Conservation (phyloP, 1,284 basidiomycete species). For the Boletus hoseneyae region DNA sequence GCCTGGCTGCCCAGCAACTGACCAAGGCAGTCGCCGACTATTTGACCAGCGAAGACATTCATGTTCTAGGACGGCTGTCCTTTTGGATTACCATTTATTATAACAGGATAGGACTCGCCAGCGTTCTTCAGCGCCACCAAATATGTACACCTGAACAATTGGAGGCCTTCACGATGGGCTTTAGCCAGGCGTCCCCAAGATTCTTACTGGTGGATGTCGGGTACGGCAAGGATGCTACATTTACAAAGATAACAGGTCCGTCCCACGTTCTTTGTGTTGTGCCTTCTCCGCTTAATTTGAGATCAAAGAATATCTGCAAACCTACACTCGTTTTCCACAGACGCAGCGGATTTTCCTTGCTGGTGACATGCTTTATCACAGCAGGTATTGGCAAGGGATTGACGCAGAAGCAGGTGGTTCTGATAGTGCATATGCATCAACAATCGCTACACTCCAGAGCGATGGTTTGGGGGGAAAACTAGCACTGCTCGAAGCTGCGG, state of each 20-base stretch:
- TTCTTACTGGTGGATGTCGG: constrained; percentile 73
- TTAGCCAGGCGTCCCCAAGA: constrained; percentile 66
- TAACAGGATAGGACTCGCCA: constrained; percentile 54
- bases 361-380: constrained; percentile 39
- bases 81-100: constrained; percentile 73
- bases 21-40: constrained; percentile 63
- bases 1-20: constrained; percentile 60
- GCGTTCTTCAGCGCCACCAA: constrained; percentile 46
- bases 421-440: constrained; percentile 45
- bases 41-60: constrained; percentile 55
- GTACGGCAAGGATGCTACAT: constrained; percentile 57
- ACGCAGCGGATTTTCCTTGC: constrained; percentile 71
- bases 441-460: constrained; percentile 49
- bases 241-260: constrained; percentile 72
- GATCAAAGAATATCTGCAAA: constrained; percentile 66
- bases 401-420: constrained; percentile 33
- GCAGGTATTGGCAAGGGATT: neutral
- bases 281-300: constrained; percentile 2
- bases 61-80: constrained; percentile 55
- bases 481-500: constrained; percentile 52
- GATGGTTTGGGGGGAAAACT: constrained; percentile 68
- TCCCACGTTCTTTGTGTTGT: neutral
- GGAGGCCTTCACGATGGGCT: constrained; percentile 64
- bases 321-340: constrained; percentile 72
- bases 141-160: constrained; percentile 63